A percentile compares a stretch with the other conserved stretches of the same genome.
Evolutionary conservation across 305 asterid species (phyloP).

Genomic region (Petunia hybrid): DNA sequence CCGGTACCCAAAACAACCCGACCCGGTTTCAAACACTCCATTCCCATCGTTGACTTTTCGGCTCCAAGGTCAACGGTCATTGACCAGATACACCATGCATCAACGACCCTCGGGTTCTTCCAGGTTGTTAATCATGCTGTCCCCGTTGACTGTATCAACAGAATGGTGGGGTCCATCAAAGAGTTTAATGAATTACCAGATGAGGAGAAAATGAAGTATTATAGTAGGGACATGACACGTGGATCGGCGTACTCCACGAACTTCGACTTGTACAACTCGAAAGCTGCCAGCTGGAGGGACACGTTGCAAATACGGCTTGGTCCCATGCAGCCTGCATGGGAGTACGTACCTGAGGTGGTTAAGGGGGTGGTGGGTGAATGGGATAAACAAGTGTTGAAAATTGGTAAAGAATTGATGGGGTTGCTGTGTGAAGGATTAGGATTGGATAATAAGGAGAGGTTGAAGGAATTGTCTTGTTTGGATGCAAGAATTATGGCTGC

Average conservation of each 20-base stretch:
- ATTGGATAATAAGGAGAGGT: conserved; percentile 25
- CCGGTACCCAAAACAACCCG: conserved; percentile 6
- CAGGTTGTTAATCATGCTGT: conserved; percentile 49
- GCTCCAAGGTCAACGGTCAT: conserved; percentile 36
- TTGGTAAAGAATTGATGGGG: conserved; percentile 46
- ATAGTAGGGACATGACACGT: conserved; percentile 36
- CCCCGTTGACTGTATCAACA: conserved; percentile 19
- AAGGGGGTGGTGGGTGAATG: conserved; percentile 41
- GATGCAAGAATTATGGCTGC: conserved; percentile 44
- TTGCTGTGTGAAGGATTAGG: conserved; percentile 54
- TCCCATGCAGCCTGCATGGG: conserved; percentile 47
- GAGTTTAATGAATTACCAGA: conserved; percentile 43
- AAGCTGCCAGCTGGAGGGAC: conserved; percentile 57
- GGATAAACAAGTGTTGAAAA: conserved; percentile 38
- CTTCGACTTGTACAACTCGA: conserved; percentile 49
- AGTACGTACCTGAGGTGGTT: conserved; percentile 43
- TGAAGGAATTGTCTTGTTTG: conserved; percentile 48
- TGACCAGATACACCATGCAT: conserved; percentile 39
- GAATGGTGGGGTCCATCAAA: conserved; percentile 27
- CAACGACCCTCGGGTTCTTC: conserved; percentile 46
- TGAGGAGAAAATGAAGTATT: conserved; percentile 39
- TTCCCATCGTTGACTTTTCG: conserved; percentile 50
- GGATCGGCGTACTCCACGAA: conserved; percentile 46
- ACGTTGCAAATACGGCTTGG: conserved; percentile 41
- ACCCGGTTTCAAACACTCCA: not conserved